Percentiles rank a stretch among this genome's conserved stretches.
Evolutionary conservation across 345 rosid genomes (phyloP).

Genomic region (Psidium friedrichsthalianum): DNA sequence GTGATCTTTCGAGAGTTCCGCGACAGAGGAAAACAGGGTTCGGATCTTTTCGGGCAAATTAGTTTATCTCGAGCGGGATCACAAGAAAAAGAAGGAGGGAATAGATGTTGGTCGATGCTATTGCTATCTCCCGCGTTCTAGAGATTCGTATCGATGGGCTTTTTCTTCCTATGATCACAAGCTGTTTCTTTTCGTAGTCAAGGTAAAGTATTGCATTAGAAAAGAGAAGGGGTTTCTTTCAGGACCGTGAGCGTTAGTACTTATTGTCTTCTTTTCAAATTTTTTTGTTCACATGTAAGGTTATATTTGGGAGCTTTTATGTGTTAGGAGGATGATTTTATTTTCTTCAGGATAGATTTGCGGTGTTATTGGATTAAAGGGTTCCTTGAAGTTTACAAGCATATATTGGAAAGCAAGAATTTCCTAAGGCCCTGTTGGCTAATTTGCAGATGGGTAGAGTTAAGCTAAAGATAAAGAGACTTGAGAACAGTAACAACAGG

Average conservation of each 20-base stretch:
- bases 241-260: neutral
- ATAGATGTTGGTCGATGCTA: neutral
- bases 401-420: neutral
- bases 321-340: neutral
- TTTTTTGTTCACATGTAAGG: neutral
- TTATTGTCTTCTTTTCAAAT: neutral
- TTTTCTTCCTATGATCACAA: neutral
- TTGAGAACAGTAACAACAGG: constrained; percentile 64
- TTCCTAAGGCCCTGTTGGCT: neutral
- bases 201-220: neutral
- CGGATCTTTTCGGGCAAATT: neutral
- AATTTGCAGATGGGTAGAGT: constrained; percentile 75
- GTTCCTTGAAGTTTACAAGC: neutral
- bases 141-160: neutral
- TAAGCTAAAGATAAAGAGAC: constrained; percentile 72
- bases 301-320: neutral
- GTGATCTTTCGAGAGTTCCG: neutral
- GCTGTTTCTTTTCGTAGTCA: neutral
- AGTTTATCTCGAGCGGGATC: neutral
- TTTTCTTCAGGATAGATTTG: neutral
- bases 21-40: neutral
- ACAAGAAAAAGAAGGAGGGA: neutral
- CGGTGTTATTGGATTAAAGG: neutral
- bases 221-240: neutral
- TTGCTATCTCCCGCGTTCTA: neutral